These are phyloP conservation scores for Ophiostoma montium DNA, from an alignment of 2,329 filamentous ascomycete genomes.

Conservation along the genomic window DNA sequence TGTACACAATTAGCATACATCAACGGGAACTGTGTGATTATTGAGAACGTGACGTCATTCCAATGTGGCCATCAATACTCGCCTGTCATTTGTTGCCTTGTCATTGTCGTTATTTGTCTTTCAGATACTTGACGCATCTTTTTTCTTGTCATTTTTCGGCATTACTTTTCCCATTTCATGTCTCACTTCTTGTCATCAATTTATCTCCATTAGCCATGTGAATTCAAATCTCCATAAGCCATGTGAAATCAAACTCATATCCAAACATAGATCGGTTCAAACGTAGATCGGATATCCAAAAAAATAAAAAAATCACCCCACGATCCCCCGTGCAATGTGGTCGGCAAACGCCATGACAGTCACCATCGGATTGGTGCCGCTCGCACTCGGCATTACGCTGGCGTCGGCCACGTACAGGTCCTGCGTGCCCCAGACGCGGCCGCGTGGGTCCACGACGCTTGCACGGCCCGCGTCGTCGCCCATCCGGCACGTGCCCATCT, in stretches of 20 bases:
- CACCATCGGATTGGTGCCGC: constrained; percentile 72
- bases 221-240: too few relatives aligned
- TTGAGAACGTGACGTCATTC: too few relatives aligned
- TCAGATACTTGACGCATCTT: neutral
- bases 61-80: too few relatives aligned
- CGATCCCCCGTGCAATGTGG: constrained; percentile 38
- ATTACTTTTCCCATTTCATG: neutral
- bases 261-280: too few relatives aligned
- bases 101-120: neutral
- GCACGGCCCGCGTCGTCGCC: constrained; percentile 29
- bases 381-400: constrained; percentile 62
- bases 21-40: too few relatives aligned
- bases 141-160: neutral
- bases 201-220: neutral
- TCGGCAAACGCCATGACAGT: constrained; percentile 59
- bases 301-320: neutral
- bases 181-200: neutral
- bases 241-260: neutral
- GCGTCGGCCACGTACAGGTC: constrained; percentile 59
- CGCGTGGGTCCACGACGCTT: constrained; percentile 44
- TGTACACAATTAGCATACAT: too few relatives aligned
- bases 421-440: constrained; percentile 50
- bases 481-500: constrained; percentile 72
- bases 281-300: too few relatives aligned
- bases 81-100: too few relatives aligned